Conservation (phyloP, 352 stramenopile species). For the Pythium dissotocum region DNA sequence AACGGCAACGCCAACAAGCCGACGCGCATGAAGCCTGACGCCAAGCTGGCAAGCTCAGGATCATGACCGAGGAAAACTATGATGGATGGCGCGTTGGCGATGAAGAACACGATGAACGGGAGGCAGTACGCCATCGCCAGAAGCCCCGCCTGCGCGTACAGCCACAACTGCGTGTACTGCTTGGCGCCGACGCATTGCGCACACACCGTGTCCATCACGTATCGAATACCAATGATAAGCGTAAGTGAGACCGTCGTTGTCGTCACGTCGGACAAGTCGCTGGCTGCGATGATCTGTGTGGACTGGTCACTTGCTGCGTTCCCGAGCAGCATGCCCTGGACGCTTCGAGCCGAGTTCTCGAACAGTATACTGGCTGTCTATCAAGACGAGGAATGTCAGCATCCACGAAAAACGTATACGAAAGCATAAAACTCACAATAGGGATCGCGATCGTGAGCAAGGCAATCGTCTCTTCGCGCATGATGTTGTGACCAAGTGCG, state of each 20-base stretch:
- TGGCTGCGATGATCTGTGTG: slow-evolving; percentile 31
- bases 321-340: slow-evolving; percentile 30
- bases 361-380: too few relatives aligned
- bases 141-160: slow-evolving; percentile 42
- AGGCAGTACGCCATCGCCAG: slow-evolving; percentile 24
- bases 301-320: slow-evolving; percentile 24
- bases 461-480: slow-evolving; percentile 13
- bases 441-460: slow-evolving; percentile 15
- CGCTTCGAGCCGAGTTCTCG: background rate
- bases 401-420: too few relatives aligned
- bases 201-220: slow-evolving; percentile 40
- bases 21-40: too few relatives aligned
- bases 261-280: slow-evolving; percentile 26
- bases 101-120: slow-evolving; percentile 16
- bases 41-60: slow-evolving; percentile 27
- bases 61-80: slow-evolving; percentile 40
- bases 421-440: slow-evolving; percentile 13
- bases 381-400: background rate
- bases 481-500: slow-evolving; percentile 1
- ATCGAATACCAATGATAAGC: slow-evolving; percentile 29
- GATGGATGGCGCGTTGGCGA: slow-evolving; percentile 29
- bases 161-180: slow-evolving; percentile 38
- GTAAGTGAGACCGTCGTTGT: slow-evolving; percentile 16
- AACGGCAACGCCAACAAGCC: slow-evolving; percentile 29
- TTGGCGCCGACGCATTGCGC: slow-evolving; percentile 44